A percentile compares a stretch with the other conserved stretches of the same genome.
Conservation (phyloP, 2,329 filamentous ascomycete genomes). For the Sporothrix humicola region DNA sequence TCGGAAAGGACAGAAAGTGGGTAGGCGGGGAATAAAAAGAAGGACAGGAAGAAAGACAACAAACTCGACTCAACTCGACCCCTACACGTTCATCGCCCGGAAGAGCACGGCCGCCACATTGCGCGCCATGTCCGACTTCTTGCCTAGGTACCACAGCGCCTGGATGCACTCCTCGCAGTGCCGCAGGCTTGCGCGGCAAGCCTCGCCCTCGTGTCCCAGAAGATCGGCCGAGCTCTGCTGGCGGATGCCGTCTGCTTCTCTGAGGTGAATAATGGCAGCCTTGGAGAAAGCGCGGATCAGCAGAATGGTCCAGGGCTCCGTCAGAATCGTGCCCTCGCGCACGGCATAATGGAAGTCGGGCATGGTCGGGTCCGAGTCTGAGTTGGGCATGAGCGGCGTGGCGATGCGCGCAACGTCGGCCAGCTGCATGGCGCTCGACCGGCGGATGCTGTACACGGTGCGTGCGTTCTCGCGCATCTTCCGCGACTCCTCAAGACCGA, state of each 20-base stretch:
- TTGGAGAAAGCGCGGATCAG: conserved; percentile 59
- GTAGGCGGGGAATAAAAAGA: no score
- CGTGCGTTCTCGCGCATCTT: conserved; percentile 41
- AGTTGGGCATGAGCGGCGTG: conserved; percentile 41
- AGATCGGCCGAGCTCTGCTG: conserved; percentile 41
- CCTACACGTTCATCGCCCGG: conserved; percentile 63
- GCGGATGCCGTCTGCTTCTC: conserved; percentile 44
- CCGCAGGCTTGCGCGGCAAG: conserved; percentile 42
- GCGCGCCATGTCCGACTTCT: conserved; percentile 57
- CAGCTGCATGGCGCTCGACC: conserved; percentile 52
- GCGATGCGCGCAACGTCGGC: conserved; percentile 56
- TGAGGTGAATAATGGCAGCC: conserved; percentile 50
- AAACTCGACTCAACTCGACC: background rate
- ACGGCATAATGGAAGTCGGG: conserved; percentile 59
- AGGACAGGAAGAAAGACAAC: background rate
- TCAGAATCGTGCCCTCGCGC: conserved; percentile 61
- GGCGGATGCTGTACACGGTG: conserved; percentile 51
- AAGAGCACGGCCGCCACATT: conserved; percentile 63
- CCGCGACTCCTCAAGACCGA: conserved; percentile 42
- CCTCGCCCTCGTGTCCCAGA: conserved; percentile 38
- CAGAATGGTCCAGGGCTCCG: conserved; percentile 65
- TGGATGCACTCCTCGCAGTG: conserved; percentile 57
- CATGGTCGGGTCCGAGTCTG: conserved; percentile 42
- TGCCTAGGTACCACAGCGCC: conserved; percentile 60
- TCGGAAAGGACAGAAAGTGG: background rate